Conservation (phyloP, 257 asterid species). For the Przewalskia tangutica region DNA sequence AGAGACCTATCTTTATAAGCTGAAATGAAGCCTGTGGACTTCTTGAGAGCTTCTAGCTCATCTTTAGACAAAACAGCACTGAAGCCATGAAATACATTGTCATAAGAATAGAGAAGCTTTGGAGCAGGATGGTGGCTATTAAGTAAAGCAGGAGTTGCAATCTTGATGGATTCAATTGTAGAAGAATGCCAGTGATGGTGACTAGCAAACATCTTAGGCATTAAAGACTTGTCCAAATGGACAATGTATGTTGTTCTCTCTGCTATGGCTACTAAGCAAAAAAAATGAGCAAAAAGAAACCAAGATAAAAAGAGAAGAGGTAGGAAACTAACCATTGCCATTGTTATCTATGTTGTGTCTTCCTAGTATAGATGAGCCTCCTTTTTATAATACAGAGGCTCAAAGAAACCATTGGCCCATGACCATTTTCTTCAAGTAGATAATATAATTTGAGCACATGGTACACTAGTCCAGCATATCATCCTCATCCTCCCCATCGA, state of each 20-base stretch:
- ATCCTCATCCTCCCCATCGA: no score
- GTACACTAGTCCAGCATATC: not conserved
- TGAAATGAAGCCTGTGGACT: not conserved
- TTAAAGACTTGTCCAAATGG: conserved; percentile 5
- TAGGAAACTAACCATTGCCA: not conserved
- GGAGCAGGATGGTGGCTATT: not conserved
- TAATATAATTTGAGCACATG: conserved; percentile 4
- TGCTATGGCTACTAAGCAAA: not conserved
- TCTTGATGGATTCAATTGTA: not conserved
- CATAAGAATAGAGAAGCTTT: conserved; percentile 8
- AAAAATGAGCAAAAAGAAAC: not conserved
- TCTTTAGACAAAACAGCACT: conserved; percentile 6
- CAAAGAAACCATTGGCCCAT: not conserved
- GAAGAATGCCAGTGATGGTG: conserved; percentile 4
- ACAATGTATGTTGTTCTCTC: conserved; percentile 1
- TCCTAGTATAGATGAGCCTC: not conserved
- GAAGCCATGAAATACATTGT: not conserved
- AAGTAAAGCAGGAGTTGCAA: not conserved
- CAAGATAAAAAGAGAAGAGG: not conserved
- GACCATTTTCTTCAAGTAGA: not conserved
- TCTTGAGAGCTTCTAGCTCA: conserved; percentile 1
- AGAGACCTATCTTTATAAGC: conserved; percentile 1
- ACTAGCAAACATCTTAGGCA: not conserved
- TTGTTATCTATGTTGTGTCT: not conserved
- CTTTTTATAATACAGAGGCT: not conserved